Base-by-base conservation (phyloP, 2,329 filamentous ascomycete genomes). In the Ploettnerulaceae sp. region DNA sequence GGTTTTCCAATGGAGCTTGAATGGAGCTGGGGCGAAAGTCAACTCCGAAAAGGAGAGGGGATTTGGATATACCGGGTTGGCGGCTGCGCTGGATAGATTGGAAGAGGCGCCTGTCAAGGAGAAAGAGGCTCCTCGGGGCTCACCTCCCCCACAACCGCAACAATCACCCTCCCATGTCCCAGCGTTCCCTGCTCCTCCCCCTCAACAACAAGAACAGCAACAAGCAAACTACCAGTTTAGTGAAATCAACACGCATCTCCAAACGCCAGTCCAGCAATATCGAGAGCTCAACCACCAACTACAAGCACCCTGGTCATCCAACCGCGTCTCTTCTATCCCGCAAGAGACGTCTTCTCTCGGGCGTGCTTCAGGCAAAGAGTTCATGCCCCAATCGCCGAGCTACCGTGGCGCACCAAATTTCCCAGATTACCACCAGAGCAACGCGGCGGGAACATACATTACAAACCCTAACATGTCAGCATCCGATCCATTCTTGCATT, bases 21-120 rank as follows among this genome's bases (percentile, higher is more conserved):
- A 33, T 17, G n/a, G n/a, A 8, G 17, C 14, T 14, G 31, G 31
- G n/a, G 79, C 79, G 7, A 71, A 71, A 22, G 70, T 71, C 15
- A 77, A 74, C 59, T 74, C 76, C 12, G 79, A 83, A 54, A 73
- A 74, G 12, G 73, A 78, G 9, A 72, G 78, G 32, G 79, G 80
- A 14, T 82, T 84, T 35, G 82, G 82, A 33, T 86, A 83, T 58
- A 81, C 80, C 1, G 80, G 80, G 4, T 71, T 86, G 6, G 45
- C 45, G 1, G 45, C 45, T 8, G 45, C 45, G 14, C 71, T 86
- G 8, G 77, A 82, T 34, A 70, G 73, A 45, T 65, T 78, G 51
- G 57, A 59, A 17, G 40, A 52, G 12, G 53, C 54, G 20, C 14
- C 41, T 7, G 47, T 41, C 4, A 49, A 47, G 11, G 15, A 24